These are phyloP conservation scores for Trametes cinnabarina DNA, from an alignment of 768 basidiomycete species.

Conservation along the genomic window DNA sequence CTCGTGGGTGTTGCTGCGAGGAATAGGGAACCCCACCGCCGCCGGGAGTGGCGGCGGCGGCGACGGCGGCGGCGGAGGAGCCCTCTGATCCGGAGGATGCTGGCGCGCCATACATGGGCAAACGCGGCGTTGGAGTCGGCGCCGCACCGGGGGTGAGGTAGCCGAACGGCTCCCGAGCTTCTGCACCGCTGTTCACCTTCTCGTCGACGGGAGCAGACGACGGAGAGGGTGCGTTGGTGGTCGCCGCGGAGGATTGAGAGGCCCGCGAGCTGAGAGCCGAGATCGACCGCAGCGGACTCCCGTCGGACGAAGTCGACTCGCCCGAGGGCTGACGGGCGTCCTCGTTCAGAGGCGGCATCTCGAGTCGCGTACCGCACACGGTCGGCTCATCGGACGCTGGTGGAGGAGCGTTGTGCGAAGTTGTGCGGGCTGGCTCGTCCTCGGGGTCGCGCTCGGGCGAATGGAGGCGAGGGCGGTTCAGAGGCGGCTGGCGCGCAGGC, in stretches of 20 bases:
- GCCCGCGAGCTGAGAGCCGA: not conserved
- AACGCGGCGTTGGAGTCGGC: not conserved
- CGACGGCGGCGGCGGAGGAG: not conserved
- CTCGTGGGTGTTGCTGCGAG: not conserved
- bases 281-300: not conserved
- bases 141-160: constrained; percentile 38
- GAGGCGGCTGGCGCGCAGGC: constrained; percentile 25
- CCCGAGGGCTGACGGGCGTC: constrained; percentile 18
- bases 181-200: not conserved
- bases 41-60: too few species aligned
- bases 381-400: not conserved
- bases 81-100: constrained; percentile 29
- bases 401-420: not conserved
- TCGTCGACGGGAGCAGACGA: not conserved
- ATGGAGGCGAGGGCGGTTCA: constrained; percentile 24
- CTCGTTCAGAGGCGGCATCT: constrained; percentile 13
- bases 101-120: constrained; percentile 2
- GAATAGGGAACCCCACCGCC: not conserved
- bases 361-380: not conserved
- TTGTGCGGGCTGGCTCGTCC: not conserved
- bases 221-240: constrained; percentile 1
- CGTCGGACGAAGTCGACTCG: constrained; percentile 16
- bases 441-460: constrained; percentile 6
- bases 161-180: constrained; percentile 54
- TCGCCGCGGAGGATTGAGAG: constrained; percentile 18